phyloP scores from a whole-genome alignment of 805 yeast species.

The Pichia pseudocactophila region DNA sequence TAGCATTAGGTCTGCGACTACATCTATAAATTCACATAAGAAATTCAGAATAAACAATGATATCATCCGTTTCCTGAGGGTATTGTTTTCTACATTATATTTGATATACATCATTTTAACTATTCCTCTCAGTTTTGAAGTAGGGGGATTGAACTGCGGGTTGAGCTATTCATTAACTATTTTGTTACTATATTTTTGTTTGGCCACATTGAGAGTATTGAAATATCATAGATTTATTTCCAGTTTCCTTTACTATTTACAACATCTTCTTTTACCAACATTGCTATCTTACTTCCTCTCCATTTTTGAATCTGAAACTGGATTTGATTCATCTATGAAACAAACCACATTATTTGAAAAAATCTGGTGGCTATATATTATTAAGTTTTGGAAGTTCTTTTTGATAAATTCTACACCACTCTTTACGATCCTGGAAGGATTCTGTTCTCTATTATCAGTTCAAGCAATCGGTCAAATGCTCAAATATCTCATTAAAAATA shows the following conservation, averaged over 20 bases:
- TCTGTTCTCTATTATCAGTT: slow-evolving; percentile 83
- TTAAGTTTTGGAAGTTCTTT: slow-evolving; percentile 62
- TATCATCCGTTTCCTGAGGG: slow-evolving; percentile 19
- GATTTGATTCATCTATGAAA: neutral
- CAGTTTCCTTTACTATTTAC: slow-evolving; percentile 59
- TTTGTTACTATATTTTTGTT: slow-evolving; percentile 55
- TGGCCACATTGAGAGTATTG: slow-evolving; percentile 64
- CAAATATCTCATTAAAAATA: slow-evolving; percentile 52
- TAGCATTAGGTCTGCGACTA: neutral
- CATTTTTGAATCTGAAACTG: slow-evolving; percentile 32
- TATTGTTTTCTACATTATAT: slow-evolving; percentile 48
- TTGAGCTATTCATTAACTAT: slow-evolving; percentile 72
- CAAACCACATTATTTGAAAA: slow-evolving; percentile 12
- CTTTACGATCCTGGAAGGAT: slow-evolving; percentile 85
- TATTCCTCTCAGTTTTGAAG: slow-evolving; percentile 87
- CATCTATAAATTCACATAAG: neutral
- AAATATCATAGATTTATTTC: slow-evolving; percentile 36
- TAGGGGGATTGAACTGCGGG: slow-evolving; percentile 89
- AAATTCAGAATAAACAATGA: slow-evolving; percentile 10
- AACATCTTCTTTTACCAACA: slow-evolving; percentile 77
- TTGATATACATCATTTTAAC: slow-evolving; percentile 64
- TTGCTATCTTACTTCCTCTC: slow-evolving; percentile 61
- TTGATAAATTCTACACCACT: slow-evolving; percentile 79
- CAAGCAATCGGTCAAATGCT: slow-evolving; percentile 86
- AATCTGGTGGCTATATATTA: slow-evolving; percentile 31